Conservation (phyloP, 2,329 filamentous ascomycete species). For the Colletotrichum costaricense region DNA sequence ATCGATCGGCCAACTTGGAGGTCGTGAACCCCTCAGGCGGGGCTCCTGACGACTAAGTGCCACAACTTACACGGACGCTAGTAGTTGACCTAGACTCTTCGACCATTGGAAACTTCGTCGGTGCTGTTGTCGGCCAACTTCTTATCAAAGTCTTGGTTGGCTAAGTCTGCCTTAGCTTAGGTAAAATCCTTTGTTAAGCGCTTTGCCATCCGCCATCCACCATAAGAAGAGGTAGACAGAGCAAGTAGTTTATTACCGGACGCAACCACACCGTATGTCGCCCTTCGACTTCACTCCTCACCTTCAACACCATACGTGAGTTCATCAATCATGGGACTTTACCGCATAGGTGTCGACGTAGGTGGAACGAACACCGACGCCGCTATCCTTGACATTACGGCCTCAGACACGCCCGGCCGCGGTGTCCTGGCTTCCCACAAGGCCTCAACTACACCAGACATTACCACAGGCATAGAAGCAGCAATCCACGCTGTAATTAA, state of each 20-base stretch:
- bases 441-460: constrained; percentile 60
- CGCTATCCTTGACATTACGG: constrained; percentile 56
- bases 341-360: constrained; percentile 57
- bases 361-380: constrained; percentile 57
- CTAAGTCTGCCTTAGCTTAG: neutral
- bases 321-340: constrained; percentile 46
- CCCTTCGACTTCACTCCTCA: neutral
- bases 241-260: no score
- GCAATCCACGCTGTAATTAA: constrained; percentile 57
- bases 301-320: neutral
- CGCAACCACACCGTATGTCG: neutral
- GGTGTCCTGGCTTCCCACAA: constrained; percentile 60
- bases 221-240: no score
- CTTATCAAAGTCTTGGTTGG: neutral
- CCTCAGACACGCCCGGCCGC: constrained; percentile 46
- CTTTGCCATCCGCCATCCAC: neutral
- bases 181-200: neutral
- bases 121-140: neutral
- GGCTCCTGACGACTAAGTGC: neutral
- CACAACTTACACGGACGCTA: neutral
- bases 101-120: neutral
- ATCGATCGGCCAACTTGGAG: constrained; percentile 26
- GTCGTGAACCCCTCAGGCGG: neutral
- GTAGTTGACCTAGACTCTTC: neutral
- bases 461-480: constrained; percentile 59